Percentiles rank a stretch among this genome's conserved stretches.
These are phyloP conservation scores for Lithospermum erythrorhizon DNA, from an alignment of 257 asterid genomes.

Conservation along the genomic window DNA sequence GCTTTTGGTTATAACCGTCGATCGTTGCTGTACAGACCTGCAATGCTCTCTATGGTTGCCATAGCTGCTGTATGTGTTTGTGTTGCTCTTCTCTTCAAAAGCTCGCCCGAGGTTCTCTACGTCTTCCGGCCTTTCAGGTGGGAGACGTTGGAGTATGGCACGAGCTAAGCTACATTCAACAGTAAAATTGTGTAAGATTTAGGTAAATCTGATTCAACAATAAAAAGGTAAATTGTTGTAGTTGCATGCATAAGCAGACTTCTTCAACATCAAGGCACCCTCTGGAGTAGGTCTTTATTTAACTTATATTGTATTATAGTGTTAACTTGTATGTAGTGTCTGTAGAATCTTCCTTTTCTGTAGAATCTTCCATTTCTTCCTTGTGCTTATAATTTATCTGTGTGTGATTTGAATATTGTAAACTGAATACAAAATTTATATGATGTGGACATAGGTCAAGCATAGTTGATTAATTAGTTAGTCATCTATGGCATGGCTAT, in stretches of 20 bases:
- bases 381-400: too few relatives aligned
- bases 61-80: slow-evolving; percentile 81
- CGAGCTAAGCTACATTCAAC: slow-evolving; percentile 22
- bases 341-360: not conserved
- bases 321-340: not conserved
- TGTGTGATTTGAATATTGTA: too few relatives aligned
- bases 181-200: slow-evolving; percentile 27
- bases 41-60: slow-evolving; percentile 67
- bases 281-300: not conserved
- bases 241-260: not conserved
- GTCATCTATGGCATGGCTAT: too few relatives aligned
- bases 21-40: slow-evolving; percentile 49
- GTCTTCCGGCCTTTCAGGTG: slow-evolving; percentile 68
- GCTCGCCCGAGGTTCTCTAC: slow-evolving; percentile 50
- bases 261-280: not conserved
- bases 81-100: slow-evolving; percentile 72
- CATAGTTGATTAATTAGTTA: too few relatives aligned
- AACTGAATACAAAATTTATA: not conserved
- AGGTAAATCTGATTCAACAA: slow-evolving; percentile 20
- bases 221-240: not conserved
- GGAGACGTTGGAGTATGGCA: slow-evolving; percentile 74
- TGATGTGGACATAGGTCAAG: too few relatives aligned
- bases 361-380: too few relatives aligned
- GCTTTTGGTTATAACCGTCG: slow-evolving; percentile 26
- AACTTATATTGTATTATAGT: not conserved